Evolutionary conservation across 306 rosid genomes (phyloP).

Genomic region (apple (Malus domestica)): DNA sequence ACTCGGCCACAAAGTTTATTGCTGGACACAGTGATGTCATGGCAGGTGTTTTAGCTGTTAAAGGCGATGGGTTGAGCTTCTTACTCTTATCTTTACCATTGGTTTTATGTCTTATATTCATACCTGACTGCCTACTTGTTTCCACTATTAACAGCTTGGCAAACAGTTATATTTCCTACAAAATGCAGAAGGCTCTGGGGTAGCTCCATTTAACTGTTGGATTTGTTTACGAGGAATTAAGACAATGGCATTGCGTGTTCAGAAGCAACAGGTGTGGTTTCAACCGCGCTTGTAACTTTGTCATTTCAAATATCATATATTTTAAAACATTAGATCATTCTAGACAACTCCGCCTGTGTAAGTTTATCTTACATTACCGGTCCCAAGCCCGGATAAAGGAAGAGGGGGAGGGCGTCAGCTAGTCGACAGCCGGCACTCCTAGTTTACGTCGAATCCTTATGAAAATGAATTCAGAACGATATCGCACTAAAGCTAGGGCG

Average conservation of each 20-base stretch:
- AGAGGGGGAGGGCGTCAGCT: too few relatives aligned
- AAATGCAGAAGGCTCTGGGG: conserved; percentile 87
- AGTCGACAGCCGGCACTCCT: too few relatives aligned
- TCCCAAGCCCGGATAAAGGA: too few relatives aligned
- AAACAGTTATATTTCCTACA: conserved; percentile 76
- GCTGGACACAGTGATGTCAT: conserved; percentile 83
- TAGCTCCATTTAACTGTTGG: conserved; percentile 94
- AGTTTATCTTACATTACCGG: too few relatives aligned
- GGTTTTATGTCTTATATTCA: neutral
- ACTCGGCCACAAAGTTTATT: conserved; percentile 92
- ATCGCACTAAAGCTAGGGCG: too few relatives aligned
- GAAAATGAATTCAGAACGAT: too few relatives aligned
- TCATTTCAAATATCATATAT: neutral
- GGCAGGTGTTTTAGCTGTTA: conserved; percentile 94
- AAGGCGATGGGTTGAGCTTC: conserved; percentile 60
- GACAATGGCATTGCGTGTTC: conserved; percentile 84
- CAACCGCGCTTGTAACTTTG: neutral
- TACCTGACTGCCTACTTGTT: conserved; percentile 2
- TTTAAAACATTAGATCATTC: neutral
- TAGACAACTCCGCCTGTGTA: neutral
- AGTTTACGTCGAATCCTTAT: too few relatives aligned
- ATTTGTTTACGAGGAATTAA: conserved; percentile 79
- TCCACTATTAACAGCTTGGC: conserved; percentile 49
- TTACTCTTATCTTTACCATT: conserved; percentile 8
- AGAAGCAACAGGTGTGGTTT: conserved; percentile 79